Evolutionary conservation across 176 grass and related monocot species (phyloP).

Genomic region (Eleusine indica): DNA sequence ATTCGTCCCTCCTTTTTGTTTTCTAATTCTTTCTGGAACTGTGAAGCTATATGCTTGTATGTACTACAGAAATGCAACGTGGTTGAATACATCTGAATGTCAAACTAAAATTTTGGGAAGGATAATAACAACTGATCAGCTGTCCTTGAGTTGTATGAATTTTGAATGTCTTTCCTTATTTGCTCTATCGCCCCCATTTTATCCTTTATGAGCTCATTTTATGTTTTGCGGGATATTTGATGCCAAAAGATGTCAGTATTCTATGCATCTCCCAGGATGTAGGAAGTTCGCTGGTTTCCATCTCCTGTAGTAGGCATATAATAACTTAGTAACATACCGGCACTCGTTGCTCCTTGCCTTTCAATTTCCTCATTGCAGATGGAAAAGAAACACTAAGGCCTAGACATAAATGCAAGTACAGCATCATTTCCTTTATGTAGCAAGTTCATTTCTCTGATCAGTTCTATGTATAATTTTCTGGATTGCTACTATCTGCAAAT

Average conservation of each 20-base stretch:
- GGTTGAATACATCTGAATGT: conserved; percentile 3
- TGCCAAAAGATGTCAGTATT: background rate
- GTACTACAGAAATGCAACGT: conserved; percentile 26
- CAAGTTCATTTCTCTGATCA: background rate
- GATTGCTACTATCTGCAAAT: background rate
- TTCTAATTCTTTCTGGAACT: conserved; percentile 42
- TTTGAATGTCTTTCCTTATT: conserved; percentile 6
- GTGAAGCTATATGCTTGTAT: conserved; percentile 36
- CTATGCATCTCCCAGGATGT: background rate
- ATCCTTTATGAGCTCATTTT: background rate
- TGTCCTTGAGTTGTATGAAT: background rate
- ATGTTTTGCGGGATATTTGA: background rate
- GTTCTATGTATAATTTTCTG: background rate
- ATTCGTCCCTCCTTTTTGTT: background rate
- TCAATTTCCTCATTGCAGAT: background rate
- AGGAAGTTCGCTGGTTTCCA: background rate
- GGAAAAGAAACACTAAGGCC: background rate
- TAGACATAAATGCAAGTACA: background rate
- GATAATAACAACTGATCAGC: conserved; percentile 25
- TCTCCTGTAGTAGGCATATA: background rate
- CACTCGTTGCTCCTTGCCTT: background rate
- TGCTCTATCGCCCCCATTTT: background rate
- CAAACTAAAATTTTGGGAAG: conserved; percentile 32
- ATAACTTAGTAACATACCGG: background rate
- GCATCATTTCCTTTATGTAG: background rate